phyloP scores from a whole-genome alignment of 768 basidiomycete genomes.

The Pulveroboletus frians region DNA sequence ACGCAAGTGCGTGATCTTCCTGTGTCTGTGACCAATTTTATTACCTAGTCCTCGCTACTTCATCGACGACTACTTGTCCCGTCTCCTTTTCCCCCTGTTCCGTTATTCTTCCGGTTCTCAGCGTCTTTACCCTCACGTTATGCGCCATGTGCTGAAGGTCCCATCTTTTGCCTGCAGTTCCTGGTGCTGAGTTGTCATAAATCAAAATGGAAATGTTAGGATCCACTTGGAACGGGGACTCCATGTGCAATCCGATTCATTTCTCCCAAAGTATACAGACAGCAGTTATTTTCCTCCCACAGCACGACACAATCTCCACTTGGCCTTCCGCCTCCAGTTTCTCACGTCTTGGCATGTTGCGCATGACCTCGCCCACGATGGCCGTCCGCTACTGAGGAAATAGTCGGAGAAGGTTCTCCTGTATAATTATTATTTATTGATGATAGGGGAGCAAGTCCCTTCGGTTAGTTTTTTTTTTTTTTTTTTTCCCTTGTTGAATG shows the following conservation, averaged over 20 bases:
- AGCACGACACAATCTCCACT: not conserved
- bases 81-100: not conserved
- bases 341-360: slow-evolving; percentile 17
- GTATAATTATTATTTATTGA: slow-evolving; percentile 6
- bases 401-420: slow-evolving; percentile 21
- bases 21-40: not conserved
- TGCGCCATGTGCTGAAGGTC: slow-evolving; percentile 8
- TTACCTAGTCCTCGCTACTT: not conserved
- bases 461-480: slow-evolving; percentile 3
- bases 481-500: slow-evolving; percentile 1
- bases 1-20: slow-evolving; percentile 7
- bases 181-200: slow-evolving; percentile 2
- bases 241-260: not conserved
- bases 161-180: slow-evolving; percentile 1
- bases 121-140: slow-evolving; percentile 2
- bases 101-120: slow-evolving; percentile 1
- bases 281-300: slow-evolving; percentile 10
- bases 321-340: slow-evolving; percentile 2
- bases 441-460: slow-evolving; percentile 12
- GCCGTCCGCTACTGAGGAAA: slow-evolving; percentile 5
- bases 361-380: slow-evolving; percentile 16
- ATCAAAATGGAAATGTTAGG: slow-evolving; percentile 2
- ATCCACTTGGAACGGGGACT: not conserved
- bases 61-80: not conserved
- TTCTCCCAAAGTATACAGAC: not conserved